Conservation (phyloP, 148 eudicot genomes). For the Camellia granthamiana region DNA sequence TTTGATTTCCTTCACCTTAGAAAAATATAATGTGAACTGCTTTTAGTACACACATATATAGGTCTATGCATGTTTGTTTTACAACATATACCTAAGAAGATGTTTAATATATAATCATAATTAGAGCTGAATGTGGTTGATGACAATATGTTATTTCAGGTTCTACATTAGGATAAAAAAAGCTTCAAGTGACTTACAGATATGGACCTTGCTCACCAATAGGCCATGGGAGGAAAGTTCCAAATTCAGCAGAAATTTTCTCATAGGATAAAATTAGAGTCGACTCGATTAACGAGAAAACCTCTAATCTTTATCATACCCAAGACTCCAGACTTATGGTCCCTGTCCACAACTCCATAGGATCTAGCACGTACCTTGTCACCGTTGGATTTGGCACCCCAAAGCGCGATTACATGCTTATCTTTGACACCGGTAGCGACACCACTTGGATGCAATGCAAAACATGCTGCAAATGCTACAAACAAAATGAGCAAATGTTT, state of each 20-base stretch:
- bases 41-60: no score
- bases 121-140: no score
- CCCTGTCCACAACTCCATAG: neutral
- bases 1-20: no score
- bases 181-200: neutral
- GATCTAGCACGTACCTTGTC: neutral
- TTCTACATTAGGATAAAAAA: neutral
- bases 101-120: no score
- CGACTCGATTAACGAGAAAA: neutral
- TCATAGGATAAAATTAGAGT: neutral
- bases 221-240: neutral
- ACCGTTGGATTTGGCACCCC: neutral
- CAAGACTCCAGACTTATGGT: neutral
- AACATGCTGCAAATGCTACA: neutral
- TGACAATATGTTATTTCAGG: neutral
- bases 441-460: neutral
- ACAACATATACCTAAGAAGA: no score
- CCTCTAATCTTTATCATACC: neutral
- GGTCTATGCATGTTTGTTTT: no score
- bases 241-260: neutral
- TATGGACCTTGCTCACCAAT: neutral
- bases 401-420: neutral
- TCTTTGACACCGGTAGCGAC: neutral
- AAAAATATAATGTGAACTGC: no score
- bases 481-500: neutral